Evolutionary conservation across 2,329 filamentous ascomycete genomes (phyloP).

Genomic region (Verticillium nubilum): DNA sequence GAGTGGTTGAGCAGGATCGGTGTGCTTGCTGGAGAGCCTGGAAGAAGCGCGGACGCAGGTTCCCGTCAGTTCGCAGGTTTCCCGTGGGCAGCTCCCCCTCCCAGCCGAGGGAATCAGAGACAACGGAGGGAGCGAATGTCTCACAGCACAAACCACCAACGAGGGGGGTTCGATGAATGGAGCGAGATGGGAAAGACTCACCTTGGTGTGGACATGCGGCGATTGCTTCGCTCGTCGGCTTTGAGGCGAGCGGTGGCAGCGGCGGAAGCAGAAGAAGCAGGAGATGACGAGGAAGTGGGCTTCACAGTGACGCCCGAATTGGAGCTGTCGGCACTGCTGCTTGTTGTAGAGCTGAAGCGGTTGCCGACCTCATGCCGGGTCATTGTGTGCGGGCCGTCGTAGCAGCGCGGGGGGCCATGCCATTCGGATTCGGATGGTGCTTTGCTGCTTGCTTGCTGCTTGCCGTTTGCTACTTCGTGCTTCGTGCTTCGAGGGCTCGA

Average conservation of each 20-base stretch:
- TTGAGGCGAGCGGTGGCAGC: conserved; percentile 17
- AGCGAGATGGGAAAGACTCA: conserved; percentile 13
- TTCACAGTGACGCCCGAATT: conserved; percentile 61
- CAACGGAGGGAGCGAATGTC: background rate
- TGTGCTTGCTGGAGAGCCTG: conserved; percentile 21
- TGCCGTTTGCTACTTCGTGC: too few relatives aligned
- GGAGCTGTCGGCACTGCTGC: conserved; percentile 61
- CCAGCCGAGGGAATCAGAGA: too few relatives aligned
- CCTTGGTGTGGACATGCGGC: conserved; percentile 34
- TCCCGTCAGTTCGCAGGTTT: conserved; percentile 9
- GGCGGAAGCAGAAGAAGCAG: conserved; percentile 13
- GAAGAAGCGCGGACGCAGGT: conserved; percentile 13
- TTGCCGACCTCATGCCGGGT: conserved; percentile 58
- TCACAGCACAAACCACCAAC: background rate
- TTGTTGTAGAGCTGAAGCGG: conserved; percentile 63
- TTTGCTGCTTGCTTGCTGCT: background rate
- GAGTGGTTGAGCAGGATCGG: conserved; percentile 41
- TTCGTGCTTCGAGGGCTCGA: background rate
- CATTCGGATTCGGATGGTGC: conserved; percentile 4
- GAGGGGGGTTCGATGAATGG: conserved; percentile 1
- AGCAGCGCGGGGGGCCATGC: conserved; percentile 10
- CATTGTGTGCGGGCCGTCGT: conserved; percentile 48
- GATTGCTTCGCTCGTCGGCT: conserved; percentile 29
- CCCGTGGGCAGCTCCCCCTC: background rate
- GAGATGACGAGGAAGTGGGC: conserved; percentile 30